Conservation (phyloP, 2,329 filamentous ascomycete species). For the Huntiella bhutanensis region DNA sequence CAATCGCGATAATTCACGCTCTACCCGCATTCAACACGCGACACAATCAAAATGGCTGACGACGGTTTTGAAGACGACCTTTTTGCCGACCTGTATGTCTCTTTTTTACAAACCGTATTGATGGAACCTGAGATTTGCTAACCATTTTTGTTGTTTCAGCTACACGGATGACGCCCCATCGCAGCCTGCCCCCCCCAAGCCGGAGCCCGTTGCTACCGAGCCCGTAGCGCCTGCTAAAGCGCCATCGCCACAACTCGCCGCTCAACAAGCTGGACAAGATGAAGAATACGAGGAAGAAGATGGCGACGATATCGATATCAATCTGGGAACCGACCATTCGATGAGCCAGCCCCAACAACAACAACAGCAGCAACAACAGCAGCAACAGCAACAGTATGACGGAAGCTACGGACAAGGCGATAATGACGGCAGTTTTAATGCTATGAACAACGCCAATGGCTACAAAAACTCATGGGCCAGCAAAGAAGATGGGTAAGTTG, state of each 20-base stretch:
- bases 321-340: slow-evolving; percentile 25
- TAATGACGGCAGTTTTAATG: neutral
- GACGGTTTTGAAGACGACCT: slow-evolving; percentile 84
- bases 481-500: slow-evolving; percentile 27
- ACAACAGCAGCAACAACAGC: slow-evolving; percentile 9
- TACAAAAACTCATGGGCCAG: slow-evolving; percentile 36
- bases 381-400: no score
- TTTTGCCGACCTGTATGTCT: slow-evolving; percentile 79
- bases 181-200: slow-evolving; percentile 9
- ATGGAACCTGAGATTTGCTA: no score
- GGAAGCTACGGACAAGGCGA: no score
- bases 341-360: slow-evolving; percentile 12
- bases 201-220: neutral
- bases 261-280: slow-evolving; percentile 21
- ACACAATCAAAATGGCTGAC: slow-evolving; percentile 44
- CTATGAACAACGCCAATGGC: slow-evolving; percentile 16
- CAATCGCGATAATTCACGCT: no score
- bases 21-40: no score
- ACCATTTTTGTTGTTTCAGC: neutral
- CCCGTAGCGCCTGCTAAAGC: neutral
- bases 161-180: slow-evolving; percentile 12
- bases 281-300: slow-evolving; percentile 26
- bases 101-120: neutral
- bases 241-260: slow-evolving; percentile 9
- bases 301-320: slow-evolving; percentile 40